Evolutionary conservation across 73 alveolate species (phyloP).

Genomic region (Paramecium caudatum): DNA sequence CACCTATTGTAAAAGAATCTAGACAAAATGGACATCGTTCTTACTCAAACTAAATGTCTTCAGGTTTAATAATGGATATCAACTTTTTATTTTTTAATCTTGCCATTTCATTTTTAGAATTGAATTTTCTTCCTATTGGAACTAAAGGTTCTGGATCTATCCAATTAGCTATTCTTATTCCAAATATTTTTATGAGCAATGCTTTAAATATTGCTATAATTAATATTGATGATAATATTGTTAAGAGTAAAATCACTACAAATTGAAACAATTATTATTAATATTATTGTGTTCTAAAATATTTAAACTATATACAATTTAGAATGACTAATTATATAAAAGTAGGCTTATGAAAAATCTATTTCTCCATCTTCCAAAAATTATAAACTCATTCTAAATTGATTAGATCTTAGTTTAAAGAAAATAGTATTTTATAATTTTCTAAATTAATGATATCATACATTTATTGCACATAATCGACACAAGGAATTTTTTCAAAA

Average conservation of each 20-base stretch:
- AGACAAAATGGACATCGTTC: neutral
- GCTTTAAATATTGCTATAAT: neutral
- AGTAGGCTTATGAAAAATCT: conserved; percentile 5
- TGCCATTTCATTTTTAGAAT: neutral
- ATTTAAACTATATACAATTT: neutral
- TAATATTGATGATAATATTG: neutral
- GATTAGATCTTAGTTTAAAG: neutral
- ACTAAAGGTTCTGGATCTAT: conserved; percentile 1
- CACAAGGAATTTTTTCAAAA: conserved; percentile 12
- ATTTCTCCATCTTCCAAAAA: neutral
- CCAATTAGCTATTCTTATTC: conserved; percentile 8
- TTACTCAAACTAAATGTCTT: conserved; percentile 11
- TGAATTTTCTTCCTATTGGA: neutral
- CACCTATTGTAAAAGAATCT: conserved; percentile 6
- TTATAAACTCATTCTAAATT: conserved; percentile 21
- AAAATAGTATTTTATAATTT: neutral
- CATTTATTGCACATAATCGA: neutral
- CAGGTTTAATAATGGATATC: neutral
- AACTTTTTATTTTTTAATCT: neutral
- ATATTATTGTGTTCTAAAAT: neutral
- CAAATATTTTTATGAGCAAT: neutral
- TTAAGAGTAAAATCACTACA: neutral
- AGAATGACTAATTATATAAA: neutral
- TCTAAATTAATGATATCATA: neutral
- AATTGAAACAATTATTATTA: neutral